Base-by-base conservation (phyloP, 2,329 filamentous ascomycete species). In the Diaporthe ampelina region DNA sequence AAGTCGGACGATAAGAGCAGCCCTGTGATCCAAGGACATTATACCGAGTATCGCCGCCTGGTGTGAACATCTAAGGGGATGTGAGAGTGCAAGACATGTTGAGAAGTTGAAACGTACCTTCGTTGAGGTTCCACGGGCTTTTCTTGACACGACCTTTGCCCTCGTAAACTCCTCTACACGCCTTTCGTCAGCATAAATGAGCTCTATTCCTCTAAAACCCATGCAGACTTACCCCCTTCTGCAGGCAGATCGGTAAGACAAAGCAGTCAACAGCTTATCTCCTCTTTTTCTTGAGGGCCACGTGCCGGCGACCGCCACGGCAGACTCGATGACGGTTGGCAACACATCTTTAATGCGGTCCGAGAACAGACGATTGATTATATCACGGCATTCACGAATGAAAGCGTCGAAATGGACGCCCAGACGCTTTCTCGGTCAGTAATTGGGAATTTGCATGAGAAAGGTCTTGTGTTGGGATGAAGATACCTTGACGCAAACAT, bases 51-150 rank as follows among this genome's bases (percentile, higher is more conserved):
- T 11, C 32, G 32, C 9, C 35, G 8, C 29, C 26, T 11, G 19
- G 9, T n/a, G 29, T 24, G n/a, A 10, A 45, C 17, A 57, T 7
- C 15, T 8, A 8, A 24, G 43, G 19, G 1, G 17, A 37, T 13
- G 4, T 21, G 24, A 32, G 37, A 6, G 26, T 9, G 17, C 10
- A 65, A 35, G 37, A 2, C 17, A 10, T 50, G 6, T 5, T 32
- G 4, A 2, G 10, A 17, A 24, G 19, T 32, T 35, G 24, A 32
- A 15, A 50, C 43, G 4, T 50, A 50, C 61, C 61, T 35, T 50
- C 29, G 29, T 67, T 67, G 61, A 67, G 61, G 29, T 52, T 19
- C 61, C 61, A 67, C 13, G 45, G 45, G 10, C 50, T 67, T 29
- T 37, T 67, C 19, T 48, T 45, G 26, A 15, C 45, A 24, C 29